phyloP scores from a whole-genome alignment of 2,329 filamentous ascomycete species.

The Scedosporium apiospermum region DNA sequence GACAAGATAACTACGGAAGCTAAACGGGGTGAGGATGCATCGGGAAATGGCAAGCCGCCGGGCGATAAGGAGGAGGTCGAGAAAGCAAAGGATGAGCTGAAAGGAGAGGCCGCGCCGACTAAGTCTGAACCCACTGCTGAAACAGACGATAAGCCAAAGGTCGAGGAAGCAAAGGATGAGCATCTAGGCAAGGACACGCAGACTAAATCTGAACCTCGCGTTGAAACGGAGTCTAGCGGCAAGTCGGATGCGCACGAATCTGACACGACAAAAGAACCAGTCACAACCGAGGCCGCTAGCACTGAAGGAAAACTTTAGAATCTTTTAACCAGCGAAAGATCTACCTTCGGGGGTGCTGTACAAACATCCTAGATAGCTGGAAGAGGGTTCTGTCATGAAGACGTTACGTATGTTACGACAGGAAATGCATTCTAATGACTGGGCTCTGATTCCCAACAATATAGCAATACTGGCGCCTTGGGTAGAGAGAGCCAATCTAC shows the following conservation, averaged over 20 bases:
- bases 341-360: no score
- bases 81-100: not conserved
- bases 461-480: no score
- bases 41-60: not conserved
- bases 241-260: not conserved
- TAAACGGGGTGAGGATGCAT: not conserved
- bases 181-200: no score
- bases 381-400: not conserved
- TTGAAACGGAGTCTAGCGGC: no score
- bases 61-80: not conserved
- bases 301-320: not conserved
- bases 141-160: not conserved
- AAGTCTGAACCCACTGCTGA: not conserved
- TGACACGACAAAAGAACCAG: not conserved
- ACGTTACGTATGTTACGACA: no score
- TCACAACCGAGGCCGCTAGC: not conserved
- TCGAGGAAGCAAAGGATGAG: not conserved
- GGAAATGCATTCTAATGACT: no score
- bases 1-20: not conserved
- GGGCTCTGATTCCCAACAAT: no score
- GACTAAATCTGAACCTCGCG: no score
- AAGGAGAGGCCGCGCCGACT: not conserved
- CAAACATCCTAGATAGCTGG: not conserved
- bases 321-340: not conserved
- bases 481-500: no score